Base-by-base conservation (phyloP, 129 eudicot species). In the Pittosporum tobira region DNA sequence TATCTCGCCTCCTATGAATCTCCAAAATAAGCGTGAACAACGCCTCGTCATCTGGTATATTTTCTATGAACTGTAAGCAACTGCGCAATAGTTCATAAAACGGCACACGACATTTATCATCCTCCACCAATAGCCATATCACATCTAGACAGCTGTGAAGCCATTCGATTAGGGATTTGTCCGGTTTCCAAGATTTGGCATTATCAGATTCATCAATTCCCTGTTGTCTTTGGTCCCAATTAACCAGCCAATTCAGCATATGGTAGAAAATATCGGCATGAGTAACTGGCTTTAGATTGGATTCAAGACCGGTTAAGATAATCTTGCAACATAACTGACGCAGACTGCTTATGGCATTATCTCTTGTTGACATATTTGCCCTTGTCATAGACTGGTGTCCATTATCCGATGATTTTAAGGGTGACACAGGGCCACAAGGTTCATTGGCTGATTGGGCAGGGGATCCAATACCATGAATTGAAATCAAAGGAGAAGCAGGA, bases 241-340 rank as follows among this genome's bases (percentile, higher is more conserved):
- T 86, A 40, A 81, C 85, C 67, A 91, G 71, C 98, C 98, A 91
- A 69, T 73, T 83, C 75, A 86, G 71, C 96, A 91, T 81, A 75
- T 87, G 94, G 72, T 68, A 59, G 61, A 91, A 87, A 62, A 86
- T 74, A 48, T 91, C 95, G 24, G 94, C 95, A 69, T 81, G 85
- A 52, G 98, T 86, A 1, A 69, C 84, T 56, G 98, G 98, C 75
- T 87, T 91, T 51, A 91, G 72, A 65, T 75, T 81, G 59, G 82
- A 85, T 43, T 83, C 83, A 29, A 91, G 81, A 30, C 87, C 79
- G 15, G 71, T 81, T 57, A 91, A 77, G 28, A 86, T 81, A 31
- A 91, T 91, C 75, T 87, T 91, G 84, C 98, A 91, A 51, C 90
- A 84, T 57, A 91, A 62, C 69, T 83, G 98, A 16, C 98, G 94